Percentiles rank a stretch among this genome's conserved stretches.
Evolutionary conservation across 2,329 filamentous ascomycete genomes (phyloP).

Genomic region (Colletotrichum ledebouriae): DNA sequence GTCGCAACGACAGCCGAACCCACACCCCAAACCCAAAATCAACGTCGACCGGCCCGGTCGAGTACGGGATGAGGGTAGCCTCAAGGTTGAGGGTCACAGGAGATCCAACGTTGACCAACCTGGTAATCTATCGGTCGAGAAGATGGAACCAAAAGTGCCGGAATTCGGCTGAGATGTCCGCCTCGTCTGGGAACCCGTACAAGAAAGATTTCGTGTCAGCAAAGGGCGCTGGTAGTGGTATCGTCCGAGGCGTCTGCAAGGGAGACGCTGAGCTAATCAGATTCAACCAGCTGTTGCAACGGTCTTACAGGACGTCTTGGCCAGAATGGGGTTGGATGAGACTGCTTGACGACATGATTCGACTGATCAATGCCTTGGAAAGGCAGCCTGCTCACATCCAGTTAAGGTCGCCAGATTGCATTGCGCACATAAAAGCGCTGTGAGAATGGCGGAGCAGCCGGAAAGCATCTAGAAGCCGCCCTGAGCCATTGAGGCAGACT

Average conservation of each 20-base stretch:
- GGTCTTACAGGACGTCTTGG: background rate
- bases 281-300: background rate
- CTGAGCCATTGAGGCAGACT: background rate
- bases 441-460: background rate
- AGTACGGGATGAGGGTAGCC: too few relatives aligned
- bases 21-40: too few relatives aligned
- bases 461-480: background rate
- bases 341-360: background rate
- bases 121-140: too few relatives aligned
- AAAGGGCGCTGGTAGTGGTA: background rate
- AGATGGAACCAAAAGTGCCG: too few relatives aligned
- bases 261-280: slow-evolving; percentile 1
- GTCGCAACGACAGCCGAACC: too few relatives aligned
- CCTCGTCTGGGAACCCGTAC: background rate
- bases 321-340: background rate
- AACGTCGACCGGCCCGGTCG: too few relatives aligned
- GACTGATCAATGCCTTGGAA: slow-evolving; percentile 10
- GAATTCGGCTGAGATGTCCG: background rate
- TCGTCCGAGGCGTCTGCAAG: background rate
- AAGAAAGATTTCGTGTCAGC: background rate
- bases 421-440: slow-evolving; percentile 1
- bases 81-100: too few relatives aligned
- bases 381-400: background rate
- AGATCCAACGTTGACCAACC: too few relatives aligned
- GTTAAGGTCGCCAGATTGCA: background rate